phyloP scores from a whole-genome alignment of 2,329 filamentous ascomycete genomes.

The Huntiella abstrusa region DNA sequence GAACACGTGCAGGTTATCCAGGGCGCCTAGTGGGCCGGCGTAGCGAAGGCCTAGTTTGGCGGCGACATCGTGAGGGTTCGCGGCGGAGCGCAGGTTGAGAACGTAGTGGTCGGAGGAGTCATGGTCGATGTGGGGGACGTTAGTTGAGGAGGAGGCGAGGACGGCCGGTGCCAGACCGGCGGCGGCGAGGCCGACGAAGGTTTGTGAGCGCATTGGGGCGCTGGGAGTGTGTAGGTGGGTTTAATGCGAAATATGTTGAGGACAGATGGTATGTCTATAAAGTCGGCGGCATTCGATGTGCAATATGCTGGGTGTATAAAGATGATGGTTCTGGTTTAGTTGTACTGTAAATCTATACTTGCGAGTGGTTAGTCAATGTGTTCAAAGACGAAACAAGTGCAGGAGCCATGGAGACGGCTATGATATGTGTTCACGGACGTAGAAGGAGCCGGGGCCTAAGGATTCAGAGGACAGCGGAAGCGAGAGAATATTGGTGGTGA shows the following conservation, averaged over 20 bases:
- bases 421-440: too few species aligned
- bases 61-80: constrained; percentile 51
- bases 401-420: not conserved
- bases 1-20: constrained; percentile 73
- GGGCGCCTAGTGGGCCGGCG: constrained; percentile 61
- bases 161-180: constrained; percentile 31
- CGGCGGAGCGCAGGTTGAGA: constrained; percentile 53
- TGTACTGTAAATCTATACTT: not conserved
- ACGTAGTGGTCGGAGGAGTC: constrained; percentile 81
- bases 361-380: constrained; percentile 1
- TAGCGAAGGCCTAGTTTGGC: constrained; percentile 54
- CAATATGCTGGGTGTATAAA: not conserved
- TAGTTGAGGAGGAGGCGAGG: constrained; percentile 31
- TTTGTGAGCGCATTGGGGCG: constrained; percentile 29
- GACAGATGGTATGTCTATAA: too few species aligned
- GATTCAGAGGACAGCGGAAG: too few species aligned
- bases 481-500: too few species aligned
- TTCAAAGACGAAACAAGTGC: not conserved
- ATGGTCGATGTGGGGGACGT: constrained; percentile 32
- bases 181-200: constrained; percentile 30
- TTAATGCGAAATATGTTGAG: not conserved
- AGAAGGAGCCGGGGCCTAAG: too few species aligned
- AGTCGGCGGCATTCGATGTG: too few species aligned
- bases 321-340: not conserved
- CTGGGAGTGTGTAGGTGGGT: not conserved